Conservation (phyloP, 2,329 filamentous ascomycete species). For the Drechslera avenae region DNA sequence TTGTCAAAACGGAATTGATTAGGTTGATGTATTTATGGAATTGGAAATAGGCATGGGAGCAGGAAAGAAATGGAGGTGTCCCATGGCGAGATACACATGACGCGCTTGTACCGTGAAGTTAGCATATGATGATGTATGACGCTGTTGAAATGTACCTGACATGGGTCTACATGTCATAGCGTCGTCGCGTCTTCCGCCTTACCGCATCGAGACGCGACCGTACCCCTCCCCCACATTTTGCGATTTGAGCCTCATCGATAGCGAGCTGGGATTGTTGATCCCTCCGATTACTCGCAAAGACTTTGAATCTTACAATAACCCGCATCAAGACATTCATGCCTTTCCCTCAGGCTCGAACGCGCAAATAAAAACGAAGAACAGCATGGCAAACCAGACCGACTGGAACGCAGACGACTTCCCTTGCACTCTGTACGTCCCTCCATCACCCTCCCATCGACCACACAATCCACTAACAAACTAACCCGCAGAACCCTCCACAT, state of each 20-base stretch:
- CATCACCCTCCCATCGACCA: neutral
- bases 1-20: neutral
- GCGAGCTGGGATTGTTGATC: too few relatives aligned
- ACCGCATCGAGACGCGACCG: neutral
- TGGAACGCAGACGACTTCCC: constrained; percentile 42
- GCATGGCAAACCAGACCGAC: constrained; percentile 1
- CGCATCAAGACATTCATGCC: too few relatives aligned
- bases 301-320: too few relatives aligned
- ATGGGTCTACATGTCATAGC: constrained; percentile 20
- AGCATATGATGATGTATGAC: constrained; percentile 33
- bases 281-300: neutral
- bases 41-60: neutral
- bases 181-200: constrained; percentile 2
- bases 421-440: constrained; percentile 45
- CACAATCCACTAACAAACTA: neutral
- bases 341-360: too few relatives aligned
- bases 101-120: constrained; percentile 15
- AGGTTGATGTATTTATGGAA: neutral
- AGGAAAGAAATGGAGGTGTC: neutral
- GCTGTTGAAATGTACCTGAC: constrained; percentile 13
- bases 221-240: constrained; percentile 23
- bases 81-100: constrained; percentile 16
- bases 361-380: too few relatives aligned
- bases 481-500: constrained; percentile 69
- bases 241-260: constrained; percentile 22